phyloP scores from a whole-genome alignment of 495 filamentous ascomycete genomes.

The Penicillium cinerascens region DNA sequence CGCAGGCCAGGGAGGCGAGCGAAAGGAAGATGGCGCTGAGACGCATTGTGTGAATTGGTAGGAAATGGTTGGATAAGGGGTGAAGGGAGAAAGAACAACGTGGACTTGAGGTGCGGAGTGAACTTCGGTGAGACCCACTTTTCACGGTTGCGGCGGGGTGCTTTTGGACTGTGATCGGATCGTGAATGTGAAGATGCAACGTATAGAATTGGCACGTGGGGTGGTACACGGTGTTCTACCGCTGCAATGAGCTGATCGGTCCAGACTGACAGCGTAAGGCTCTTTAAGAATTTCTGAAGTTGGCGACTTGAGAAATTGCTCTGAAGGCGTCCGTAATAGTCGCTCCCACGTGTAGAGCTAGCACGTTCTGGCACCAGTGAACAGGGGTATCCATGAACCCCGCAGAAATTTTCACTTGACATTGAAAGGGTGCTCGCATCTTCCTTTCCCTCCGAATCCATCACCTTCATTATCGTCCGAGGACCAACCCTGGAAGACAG shows the following conservation, averaged over 20 bases:
- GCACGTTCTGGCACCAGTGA: not conserved
- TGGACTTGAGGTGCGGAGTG: not conserved
- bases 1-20: constrained; percentile 45
- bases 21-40: constrained; percentile 47
- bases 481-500: not conserved
- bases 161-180: too few species aligned
- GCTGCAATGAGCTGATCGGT: not conserved
- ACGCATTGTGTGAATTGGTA: constrained; percentile 29
- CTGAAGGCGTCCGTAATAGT: not conserved
- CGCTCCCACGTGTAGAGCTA: not conserved
- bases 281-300: not conserved
- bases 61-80: not conserved
- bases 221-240: not conserved
- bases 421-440: not conserved
- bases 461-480: not conserved
- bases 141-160: not conserved
- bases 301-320: not conserved
- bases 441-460: not conserved
- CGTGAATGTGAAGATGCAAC: too few species aligned
- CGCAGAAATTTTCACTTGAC: not conserved
- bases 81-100: not conserved
- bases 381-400: not conserved
- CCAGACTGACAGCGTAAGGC: too few species aligned
- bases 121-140: not conserved
- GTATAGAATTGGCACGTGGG: not conserved